These are phyloP conservation scores for Pythium chondricola DNA, from an alignment of 352 stramenopile species.

Conservation along the genomic window DNA sequence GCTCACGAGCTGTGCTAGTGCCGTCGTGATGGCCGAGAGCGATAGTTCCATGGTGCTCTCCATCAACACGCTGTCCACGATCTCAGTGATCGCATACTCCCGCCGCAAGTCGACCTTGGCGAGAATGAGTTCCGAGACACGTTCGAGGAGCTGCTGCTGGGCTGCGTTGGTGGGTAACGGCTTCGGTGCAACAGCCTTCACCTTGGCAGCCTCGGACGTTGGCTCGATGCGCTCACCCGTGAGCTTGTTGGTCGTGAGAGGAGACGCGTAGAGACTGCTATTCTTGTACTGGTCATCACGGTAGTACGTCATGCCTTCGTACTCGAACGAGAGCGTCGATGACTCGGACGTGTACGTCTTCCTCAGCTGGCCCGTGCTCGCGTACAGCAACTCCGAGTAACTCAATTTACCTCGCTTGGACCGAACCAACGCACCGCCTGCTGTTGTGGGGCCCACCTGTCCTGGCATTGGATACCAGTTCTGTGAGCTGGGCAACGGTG, in stretches of 20 bases:
- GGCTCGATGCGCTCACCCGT: constrained; percentile 15
- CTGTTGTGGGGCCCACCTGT: constrained; percentile 25
- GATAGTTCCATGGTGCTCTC: constrained; percentile 21
- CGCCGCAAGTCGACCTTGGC: constrained; percentile 52
- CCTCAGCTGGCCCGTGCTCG: constrained; percentile 66
- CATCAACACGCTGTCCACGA: constrained; percentile 43
- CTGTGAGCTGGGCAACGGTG: constrained; percentile 38
- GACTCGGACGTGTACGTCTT: constrained; percentile 81
- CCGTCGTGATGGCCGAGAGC: constrained; percentile 46
- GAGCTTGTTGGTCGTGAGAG: constrained; percentile 23
- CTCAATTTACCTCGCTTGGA: constrained; percentile 67
- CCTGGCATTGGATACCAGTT: constrained; percentile 54
- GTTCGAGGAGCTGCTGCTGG: constrained; percentile 24
- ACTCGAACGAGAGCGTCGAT: constrained; percentile 73
- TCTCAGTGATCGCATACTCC: constrained; percentile 45
- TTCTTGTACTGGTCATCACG: constrained; percentile 77
- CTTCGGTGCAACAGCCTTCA: constrained; percentile 2
- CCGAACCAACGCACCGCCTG: constrained; percentile 2
- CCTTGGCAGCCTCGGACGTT: constrained; percentile 5
- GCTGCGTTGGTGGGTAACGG: constrained; percentile 12
- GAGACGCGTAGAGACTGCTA: constrained; percentile 77
- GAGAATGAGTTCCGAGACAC: constrained; percentile 41
- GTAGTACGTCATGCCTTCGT: constrained; percentile 57
- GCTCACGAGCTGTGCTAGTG: constrained; percentile 45
- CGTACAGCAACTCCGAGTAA: constrained; percentile 78